A percentile compares a stretch with the other conserved stretches of the same genome.
These are phyloP conservation scores for Globisporangium cylindrosporum DNA, from an alignment of 352 stramenopile species.

Conservation along the genomic window DNA sequence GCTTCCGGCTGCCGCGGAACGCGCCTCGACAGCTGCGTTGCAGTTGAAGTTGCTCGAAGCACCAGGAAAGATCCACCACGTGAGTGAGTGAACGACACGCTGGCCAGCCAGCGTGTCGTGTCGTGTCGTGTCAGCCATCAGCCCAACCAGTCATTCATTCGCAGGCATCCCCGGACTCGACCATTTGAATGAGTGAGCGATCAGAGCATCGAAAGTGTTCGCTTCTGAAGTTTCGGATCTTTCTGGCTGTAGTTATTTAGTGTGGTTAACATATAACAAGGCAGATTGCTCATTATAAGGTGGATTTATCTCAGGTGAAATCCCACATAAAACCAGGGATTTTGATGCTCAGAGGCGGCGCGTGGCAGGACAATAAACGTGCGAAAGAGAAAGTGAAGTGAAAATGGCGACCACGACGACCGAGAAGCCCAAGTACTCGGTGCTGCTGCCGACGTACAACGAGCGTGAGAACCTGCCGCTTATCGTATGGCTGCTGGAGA, in stretches of 20 bases:
- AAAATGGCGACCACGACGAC: neutral
- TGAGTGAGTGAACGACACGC: no score
- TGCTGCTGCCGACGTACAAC: conserved; percentile 98
- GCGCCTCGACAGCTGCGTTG: neutral
- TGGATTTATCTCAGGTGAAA: neutral
- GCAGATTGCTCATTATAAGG: neutral
- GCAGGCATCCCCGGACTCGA: neutral
- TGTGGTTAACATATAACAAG: neutral
- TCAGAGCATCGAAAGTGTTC: neutral
- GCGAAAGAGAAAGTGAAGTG: neutral
- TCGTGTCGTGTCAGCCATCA: neutral
- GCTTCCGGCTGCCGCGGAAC: neutral
- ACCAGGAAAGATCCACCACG: neutral
- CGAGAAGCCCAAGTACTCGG: conserved; percentile 82
- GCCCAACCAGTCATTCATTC: neutral
- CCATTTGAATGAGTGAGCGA: neutral
- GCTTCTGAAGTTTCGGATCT: neutral
- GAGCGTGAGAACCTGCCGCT: conserved; percentile 98
- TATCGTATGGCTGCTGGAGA: conserved; percentile 96
- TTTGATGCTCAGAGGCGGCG: neutral
- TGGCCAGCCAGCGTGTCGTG: no score
- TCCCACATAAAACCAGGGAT: neutral
- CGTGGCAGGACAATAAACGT: neutral
- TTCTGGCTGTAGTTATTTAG: neutral
- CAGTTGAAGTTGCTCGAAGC: conserved; percentile 1